These are phyloP conservation scores for Pugionium cornutum DNA, from an alignment of 345 rosid species.

Conservation along the genomic window DNA sequence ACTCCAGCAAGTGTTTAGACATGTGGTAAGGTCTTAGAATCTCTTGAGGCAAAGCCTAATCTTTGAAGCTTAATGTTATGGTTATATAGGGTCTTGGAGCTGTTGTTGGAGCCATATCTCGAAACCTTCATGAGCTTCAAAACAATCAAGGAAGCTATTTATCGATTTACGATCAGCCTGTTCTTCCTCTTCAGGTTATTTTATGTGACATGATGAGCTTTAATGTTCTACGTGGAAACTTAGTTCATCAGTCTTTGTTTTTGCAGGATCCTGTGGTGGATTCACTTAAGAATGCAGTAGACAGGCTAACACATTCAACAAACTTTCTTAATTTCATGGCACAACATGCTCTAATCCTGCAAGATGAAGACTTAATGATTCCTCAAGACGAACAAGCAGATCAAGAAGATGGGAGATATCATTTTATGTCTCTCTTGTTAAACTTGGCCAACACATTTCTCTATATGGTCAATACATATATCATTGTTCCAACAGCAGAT, in stretches of 20 bases:
- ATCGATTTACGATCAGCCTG: conserved; percentile 87
- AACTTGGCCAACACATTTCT: conserved; percentile 85
- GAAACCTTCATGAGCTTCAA: conserved; percentile 95
- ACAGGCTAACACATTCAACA: conserved; percentile 78
- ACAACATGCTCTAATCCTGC: conserved; percentile 91
- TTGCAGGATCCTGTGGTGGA: conserved; percentile 87
- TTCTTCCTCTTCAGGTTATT: conserved; percentile 72
- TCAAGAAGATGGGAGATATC: conserved; percentile 70
- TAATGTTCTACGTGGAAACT: too few species aligned
- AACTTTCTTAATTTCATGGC: conserved; percentile 88
- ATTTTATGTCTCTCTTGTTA: conserved; percentile 79
- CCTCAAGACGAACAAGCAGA: conserved; percentile 54
- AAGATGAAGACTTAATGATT: conserved; percentile 79
- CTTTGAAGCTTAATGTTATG: neutral
- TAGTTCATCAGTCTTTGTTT: neutral
- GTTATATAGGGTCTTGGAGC: conserved; percentile 83
- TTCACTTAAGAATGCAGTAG: conserved; percentile 81
- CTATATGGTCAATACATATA: conserved; percentile 93
- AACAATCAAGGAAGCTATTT: conserved; percentile 88
- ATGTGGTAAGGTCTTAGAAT: conserved; percentile 67
- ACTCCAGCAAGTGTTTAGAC: conserved; percentile 93
- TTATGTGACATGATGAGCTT: neutral
- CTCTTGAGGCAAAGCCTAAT: neutral
- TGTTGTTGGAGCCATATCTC: conserved; percentile 93
- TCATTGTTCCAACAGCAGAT: conserved; percentile 91